Evolutionary conservation across 495 filamentous ascomycete species (phyloP).

Genomic region (Aspergillus bridgeri): DNA sequence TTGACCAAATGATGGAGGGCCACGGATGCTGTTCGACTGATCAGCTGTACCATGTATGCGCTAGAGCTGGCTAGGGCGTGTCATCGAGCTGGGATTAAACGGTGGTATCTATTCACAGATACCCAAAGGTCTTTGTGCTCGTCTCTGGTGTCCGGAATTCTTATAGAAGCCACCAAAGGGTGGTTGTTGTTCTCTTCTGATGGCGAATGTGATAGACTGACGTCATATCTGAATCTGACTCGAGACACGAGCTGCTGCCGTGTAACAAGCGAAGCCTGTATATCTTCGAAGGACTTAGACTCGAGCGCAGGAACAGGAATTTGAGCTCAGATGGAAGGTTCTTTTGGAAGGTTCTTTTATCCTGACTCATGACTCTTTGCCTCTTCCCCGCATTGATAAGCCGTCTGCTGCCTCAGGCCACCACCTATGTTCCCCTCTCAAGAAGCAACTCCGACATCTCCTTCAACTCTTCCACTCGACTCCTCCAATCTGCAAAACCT

Average conservation of each 20-base stretch:
- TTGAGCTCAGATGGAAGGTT: too few relatives aligned
- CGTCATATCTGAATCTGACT: neutral
- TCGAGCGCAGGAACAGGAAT: too few relatives aligned
- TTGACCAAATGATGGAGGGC: neutral
- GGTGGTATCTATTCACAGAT: neutral
- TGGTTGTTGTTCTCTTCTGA: neutral
- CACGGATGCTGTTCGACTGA: neutral
- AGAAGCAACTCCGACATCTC: neutral
- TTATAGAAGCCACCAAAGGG: too few relatives aligned
- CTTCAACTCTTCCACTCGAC: too few relatives aligned
- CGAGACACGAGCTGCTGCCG: neutral
- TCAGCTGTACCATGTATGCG: neutral
- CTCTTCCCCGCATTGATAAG: neutral
- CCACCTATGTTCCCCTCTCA: neutral
- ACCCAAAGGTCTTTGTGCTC: too few relatives aligned
- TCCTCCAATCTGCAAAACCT: neutral
- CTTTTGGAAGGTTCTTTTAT: too few relatives aligned
- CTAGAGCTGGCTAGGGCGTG: neutral
- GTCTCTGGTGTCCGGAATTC: too few relatives aligned
- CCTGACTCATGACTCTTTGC: neutral
- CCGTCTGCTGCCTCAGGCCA: neutral
- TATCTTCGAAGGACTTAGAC: neutral
- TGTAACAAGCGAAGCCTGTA: neutral
- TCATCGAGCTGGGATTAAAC: neutral
- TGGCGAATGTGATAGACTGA: neutral